Evolutionary conservation across 305 asterid species (phyloP).

Genomic region (Solanum hybrid): DNA sequence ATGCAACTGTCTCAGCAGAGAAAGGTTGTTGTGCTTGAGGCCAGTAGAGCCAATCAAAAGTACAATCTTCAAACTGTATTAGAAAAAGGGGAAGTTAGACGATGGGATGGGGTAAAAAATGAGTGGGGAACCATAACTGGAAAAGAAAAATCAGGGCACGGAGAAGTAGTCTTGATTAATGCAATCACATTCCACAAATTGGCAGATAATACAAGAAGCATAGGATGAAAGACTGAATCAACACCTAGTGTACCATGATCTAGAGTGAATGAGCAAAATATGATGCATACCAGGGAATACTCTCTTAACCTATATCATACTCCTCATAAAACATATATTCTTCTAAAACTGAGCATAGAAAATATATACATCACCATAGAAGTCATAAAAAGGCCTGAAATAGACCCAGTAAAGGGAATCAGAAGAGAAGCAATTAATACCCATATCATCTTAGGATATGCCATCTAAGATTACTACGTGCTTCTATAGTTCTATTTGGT

Average conservation of each 20-base stretch:
- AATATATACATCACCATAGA: neutral
- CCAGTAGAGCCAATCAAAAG: conserved; percentile 92
- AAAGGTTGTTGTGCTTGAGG: conserved; percentile 69
- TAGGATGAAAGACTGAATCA: neutral
- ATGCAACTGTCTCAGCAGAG: conserved; percentile 37
- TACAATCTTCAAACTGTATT: conserved; percentile 69
- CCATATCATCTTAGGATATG: neutral
- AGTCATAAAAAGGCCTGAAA: neutral
- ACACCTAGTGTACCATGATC: neutral
- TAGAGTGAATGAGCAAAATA: neutral
- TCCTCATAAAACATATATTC: neutral
- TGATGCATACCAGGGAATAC: neutral
- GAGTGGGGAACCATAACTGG: neutral
- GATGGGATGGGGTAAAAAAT: neutral
- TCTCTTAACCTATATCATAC: neutral
- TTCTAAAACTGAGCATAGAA: neutral
- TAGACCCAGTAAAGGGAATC: neutral
- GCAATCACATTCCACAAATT: neutral
- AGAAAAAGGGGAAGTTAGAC: neutral
- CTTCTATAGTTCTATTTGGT: neutral
- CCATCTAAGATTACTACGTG: neutral
- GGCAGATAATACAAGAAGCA: neutral
- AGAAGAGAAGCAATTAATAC: neutral
- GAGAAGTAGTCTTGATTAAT: neutral
- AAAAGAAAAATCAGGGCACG: neutral